Percentiles rank a stretch among this genome's conserved stretches.
phyloP scores from a whole-genome alignment of 2,329 filamentous ascomycete genomes.

The Sclerotiophoma versabilis region DNA sequence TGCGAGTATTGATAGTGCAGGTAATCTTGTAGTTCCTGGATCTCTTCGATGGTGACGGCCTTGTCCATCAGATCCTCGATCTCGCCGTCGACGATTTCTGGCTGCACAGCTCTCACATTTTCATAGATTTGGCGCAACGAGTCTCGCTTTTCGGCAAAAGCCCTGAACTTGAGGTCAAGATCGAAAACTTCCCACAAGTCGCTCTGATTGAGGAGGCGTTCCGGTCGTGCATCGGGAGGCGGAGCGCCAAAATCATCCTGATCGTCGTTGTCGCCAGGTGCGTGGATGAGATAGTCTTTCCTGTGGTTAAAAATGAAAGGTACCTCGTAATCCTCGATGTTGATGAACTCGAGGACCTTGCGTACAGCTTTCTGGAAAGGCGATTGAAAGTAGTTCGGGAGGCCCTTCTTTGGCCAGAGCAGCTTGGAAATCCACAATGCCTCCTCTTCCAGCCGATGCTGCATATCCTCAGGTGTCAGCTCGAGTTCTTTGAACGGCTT shows the following conservation, averaged over 20 bases:
- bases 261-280: constrained; percentile 67
- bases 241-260: constrained; percentile 70
- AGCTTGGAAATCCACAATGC: constrained; percentile 89
- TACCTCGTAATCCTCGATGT: constrained; percentile 92
- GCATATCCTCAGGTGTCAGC: constrained; percentile 77
- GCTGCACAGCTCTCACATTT: constrained; percentile 66
- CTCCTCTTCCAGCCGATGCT: constrained; percentile 74
- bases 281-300: constrained; percentile 95
- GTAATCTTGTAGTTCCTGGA: constrained; percentile 96
- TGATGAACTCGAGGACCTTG: constrained; percentile 94
- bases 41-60: constrained; percentile 88
- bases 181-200: constrained; percentile 96
- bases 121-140: constrained; percentile 81
- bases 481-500: constrained; percentile 85
- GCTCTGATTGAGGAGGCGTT: constrained; percentile 89
- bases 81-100: constrained; percentile 72
- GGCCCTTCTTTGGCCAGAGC: constrained; percentile 85
- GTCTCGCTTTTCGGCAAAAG: constrained; percentile 89
- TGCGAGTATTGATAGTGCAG: constrained; percentile 90
- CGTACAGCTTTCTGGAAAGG: constrained; percentile 88
- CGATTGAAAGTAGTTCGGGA: constrained; percentile 73
- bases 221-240: constrained; percentile 75
- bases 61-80: constrained; percentile 83
- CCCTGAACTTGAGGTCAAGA: constrained; percentile 92
- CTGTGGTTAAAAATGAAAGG: constrained; percentile 98